phyloP scores from a whole-genome alignment of 202 grass and related monocot species.

The Panicum virgatum region DNA sequence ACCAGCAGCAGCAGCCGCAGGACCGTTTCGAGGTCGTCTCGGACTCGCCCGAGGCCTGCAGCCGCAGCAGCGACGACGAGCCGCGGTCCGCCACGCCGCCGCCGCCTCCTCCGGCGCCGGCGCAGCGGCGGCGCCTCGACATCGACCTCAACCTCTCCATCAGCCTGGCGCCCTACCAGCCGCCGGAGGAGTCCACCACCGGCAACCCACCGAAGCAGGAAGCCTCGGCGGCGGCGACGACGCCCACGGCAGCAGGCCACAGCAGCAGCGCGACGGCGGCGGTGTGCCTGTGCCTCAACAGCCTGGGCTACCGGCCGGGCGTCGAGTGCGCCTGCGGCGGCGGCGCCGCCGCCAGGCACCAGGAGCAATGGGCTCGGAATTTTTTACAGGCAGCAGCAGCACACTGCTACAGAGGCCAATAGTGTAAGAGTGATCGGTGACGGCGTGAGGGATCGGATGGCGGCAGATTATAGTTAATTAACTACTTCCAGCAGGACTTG shows the following conservation, averaged over 20 bases:
- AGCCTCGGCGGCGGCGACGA: not conserved
- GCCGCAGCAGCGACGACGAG: conserved; percentile 59
- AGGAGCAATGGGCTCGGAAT: conserved; percentile 37
- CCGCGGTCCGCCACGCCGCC: conserved; percentile 28
- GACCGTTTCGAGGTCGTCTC: conserved; percentile 22
- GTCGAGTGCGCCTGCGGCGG: conserved; percentile 58
- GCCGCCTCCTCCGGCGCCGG: not conserved
- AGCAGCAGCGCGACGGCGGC: conserved; percentile 41
- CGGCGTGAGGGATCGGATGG: not conserved
- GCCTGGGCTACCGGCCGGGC: conserved; percentile 57
- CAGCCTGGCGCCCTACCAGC: conserved; percentile 60
- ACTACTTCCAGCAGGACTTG: not conserved
- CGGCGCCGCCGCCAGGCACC: conserved; percentile 16
- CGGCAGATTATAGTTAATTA: conserved; percentile 33
- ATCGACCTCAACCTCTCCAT: conserved; percentile 97
- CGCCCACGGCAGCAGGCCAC: not conserved
- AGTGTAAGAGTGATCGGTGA: conserved; percentile 30
- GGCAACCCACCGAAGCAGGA: conserved; percentile 16
- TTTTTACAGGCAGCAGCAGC: conserved; percentile 19
- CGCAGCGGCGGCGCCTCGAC: conserved; percentile 44
- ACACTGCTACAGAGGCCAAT: conserved; percentile 44
- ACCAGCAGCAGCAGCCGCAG: not conserved
- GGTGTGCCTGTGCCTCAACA: conserved; percentile 68
- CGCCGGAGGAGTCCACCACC: conserved; percentile 22
- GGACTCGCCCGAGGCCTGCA: conserved; percentile 21